Evolutionary conservation across 352 stramenopile genomes (phyloP).

Genomic region (Pilasporangium apinafurcum): DNA sequence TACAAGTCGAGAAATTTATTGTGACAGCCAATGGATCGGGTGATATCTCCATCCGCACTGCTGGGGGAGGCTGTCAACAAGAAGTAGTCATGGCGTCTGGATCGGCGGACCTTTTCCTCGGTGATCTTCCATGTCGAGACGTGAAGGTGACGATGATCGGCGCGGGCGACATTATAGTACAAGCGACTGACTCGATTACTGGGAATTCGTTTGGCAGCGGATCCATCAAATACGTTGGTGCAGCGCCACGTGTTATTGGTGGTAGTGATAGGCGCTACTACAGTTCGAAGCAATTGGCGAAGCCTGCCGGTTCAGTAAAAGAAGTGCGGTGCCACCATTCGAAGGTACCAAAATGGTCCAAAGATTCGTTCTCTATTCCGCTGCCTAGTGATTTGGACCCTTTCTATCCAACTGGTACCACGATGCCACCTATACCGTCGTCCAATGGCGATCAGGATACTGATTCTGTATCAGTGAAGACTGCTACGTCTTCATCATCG

Average conservation of each 20-base stretch:
- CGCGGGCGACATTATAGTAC: constrained; percentile 2
- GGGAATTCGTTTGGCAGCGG: constrained; percentile 5
- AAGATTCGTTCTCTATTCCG: neutral
- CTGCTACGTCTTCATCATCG: no score
- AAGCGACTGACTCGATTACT: constrained; percentile 1
- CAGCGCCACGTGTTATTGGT: constrained; percentile 9
- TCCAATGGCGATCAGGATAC: no score
- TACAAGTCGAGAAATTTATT: no score
- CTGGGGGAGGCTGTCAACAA: no score
- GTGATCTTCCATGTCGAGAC: neutral
- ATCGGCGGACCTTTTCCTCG: constrained; percentile 3
- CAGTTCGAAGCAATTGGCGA: constrained; percentile 16
- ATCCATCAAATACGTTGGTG: constrained; percentile 15
- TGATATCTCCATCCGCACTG: no score
- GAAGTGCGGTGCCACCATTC: constrained; percentile 3
- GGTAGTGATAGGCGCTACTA: constrained; percentile 11
- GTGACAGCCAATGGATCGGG: no score
- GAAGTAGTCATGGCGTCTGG: constrained; percentile 1
- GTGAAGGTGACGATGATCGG: neutral
- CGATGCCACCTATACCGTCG: neutral
- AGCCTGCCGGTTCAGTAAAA: constrained; percentile 5
- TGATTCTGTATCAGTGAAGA: no score
- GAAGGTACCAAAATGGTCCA: no score
- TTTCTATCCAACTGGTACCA: constrained; percentile 2
- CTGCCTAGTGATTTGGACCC: neutral